Conservation (phyloP, 345 rosid genomes). For the Brassica rapa region DNA sequence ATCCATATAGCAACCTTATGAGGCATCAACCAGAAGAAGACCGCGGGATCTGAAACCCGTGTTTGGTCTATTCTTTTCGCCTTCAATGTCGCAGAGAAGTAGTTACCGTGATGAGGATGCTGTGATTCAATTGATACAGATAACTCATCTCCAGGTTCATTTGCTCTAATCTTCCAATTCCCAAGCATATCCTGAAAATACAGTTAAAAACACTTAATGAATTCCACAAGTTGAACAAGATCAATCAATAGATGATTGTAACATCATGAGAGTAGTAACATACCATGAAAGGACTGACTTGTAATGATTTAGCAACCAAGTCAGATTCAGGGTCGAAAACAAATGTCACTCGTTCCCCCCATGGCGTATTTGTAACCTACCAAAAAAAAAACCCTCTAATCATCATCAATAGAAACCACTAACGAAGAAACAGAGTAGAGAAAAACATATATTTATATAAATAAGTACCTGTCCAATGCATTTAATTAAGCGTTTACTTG, state of each 20-base stretch:
- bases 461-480: constrained; percentile 81
- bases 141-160: constrained; percentile 65
- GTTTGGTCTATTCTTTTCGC: constrained; percentile 51
- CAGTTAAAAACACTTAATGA: not conserved
- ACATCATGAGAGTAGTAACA: constrained; percentile 1
- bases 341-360: constrained; percentile 85
- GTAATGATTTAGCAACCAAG: not conserved
- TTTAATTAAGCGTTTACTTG: constrained; percentile 50
- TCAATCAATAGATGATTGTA: not conserved
- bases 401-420: not conserved
- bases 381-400: not conserved
- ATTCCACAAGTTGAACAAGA: not conserved
- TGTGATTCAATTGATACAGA: constrained; percentile 63
- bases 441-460: not conserved
- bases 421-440: not conserved
- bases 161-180: constrained; percentile 72
- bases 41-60: constrained; percentile 46
- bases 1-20: constrained; percentile 93
- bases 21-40: constrained; percentile 97
- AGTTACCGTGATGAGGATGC: constrained; percentile 81
- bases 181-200: constrained; percentile 81
- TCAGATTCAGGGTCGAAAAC: constrained; percentile 70
- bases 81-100: constrained; percentile 69
- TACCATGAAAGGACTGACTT: constrained; percentile 72
- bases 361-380: constrained; percentile 95